Evolutionary conservation across 2,329 filamentous ascomycete species (phyloP).

Genomic region (Thielaviopsis musarum): DNA sequence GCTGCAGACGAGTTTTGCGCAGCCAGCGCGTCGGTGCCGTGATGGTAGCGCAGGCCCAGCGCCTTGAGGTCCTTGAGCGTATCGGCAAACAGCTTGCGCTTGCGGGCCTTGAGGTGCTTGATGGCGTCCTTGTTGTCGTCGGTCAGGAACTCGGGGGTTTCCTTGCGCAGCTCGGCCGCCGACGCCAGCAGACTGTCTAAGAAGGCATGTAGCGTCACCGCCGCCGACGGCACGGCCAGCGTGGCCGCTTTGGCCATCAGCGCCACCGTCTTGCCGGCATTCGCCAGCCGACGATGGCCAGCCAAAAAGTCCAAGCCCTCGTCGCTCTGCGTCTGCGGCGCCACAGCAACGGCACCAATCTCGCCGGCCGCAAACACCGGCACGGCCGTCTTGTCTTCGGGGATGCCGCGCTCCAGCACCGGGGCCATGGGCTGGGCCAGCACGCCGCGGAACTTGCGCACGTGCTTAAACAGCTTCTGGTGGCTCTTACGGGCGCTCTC

Average conservation of each 20-base stretch:
- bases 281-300: conserved; percentile 48
- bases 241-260: conserved; percentile 53
- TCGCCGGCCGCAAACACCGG: conserved; percentile 13
- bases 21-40: conserved; percentile 54
- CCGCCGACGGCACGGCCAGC: conserved; percentile 36
- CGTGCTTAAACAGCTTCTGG: conserved; percentile 76
- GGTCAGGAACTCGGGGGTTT: conserved; percentile 64
- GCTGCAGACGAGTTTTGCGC: conserved; percentile 55
- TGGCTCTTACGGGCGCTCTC: conserved; percentile 86
- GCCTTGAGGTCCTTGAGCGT: conserved; percentile 64
- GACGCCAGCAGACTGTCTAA: conserved; percentile 43
- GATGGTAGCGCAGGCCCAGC: conserved; percentile 81
- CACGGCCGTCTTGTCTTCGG: conserved; percentile 25
- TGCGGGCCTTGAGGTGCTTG: conserved; percentile 80
- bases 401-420: conserved; percentile 43
- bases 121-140: conserved; percentile 74
- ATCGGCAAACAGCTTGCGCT: conserved; percentile 80
- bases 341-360: not conserved
- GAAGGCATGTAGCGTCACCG: conserved; percentile 48
- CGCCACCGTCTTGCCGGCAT: conserved; percentile 50
- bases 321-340: not conserved
- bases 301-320: conserved; percentile 16
- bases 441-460: conserved; percentile 73
- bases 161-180: conserved; percentile 57
- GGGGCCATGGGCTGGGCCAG: conserved; percentile 59